A percentile compares a stretch with the other conserved stretches of the same genome.
These are phyloP conservation scores for Edaphochlamys debaryana DNA, from an alignment of 139 green algal species.

Conservation along the genomic window DNA sequence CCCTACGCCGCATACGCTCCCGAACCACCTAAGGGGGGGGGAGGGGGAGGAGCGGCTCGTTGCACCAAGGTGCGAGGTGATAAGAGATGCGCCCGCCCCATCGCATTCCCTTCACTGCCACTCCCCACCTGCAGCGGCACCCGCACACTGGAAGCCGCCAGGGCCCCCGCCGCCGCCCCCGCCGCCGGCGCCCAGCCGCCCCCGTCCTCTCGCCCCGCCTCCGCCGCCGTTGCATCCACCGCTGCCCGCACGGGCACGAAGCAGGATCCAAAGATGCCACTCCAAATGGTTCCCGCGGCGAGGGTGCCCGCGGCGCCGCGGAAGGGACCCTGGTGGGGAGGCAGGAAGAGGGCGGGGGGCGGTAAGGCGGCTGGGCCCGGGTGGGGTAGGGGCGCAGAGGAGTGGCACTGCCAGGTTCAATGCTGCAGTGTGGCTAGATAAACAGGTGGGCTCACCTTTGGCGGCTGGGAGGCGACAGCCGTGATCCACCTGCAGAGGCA, in stretches of 20 bases:
- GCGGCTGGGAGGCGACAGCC: no score
- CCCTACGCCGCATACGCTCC: background rate
- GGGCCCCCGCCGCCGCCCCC: background rate
- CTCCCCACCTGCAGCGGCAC: slow-evolving; percentile 5
- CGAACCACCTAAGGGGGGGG: background rate
- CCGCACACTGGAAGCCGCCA: slow-evolving; percentile 2
- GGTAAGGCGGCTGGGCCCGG: background rate
- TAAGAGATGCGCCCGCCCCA: background rate
- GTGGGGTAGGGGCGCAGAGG: no score
- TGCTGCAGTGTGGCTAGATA: background rate
- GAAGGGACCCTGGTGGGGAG: background rate
- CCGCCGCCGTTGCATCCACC: background rate
- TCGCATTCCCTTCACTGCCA: background rate
- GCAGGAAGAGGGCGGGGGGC: background rate
- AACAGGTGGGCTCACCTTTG: background rate
- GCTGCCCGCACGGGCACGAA: background rate
- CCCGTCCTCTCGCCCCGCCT: background rate
- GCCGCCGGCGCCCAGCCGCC: background rate
- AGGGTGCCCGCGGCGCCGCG: background rate
- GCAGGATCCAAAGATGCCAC: slow-evolving; percentile 9
- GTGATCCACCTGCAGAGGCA: no score
- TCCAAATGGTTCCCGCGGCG: slow-evolving; percentile 6
- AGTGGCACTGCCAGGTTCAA: no score
- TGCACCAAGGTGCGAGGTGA: background rate
- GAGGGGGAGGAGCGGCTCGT: background rate